These are phyloP conservation scores for Solanum boliviense DNA, from an alignment of 257 asterid species.

Conservation along the genomic window DNA sequence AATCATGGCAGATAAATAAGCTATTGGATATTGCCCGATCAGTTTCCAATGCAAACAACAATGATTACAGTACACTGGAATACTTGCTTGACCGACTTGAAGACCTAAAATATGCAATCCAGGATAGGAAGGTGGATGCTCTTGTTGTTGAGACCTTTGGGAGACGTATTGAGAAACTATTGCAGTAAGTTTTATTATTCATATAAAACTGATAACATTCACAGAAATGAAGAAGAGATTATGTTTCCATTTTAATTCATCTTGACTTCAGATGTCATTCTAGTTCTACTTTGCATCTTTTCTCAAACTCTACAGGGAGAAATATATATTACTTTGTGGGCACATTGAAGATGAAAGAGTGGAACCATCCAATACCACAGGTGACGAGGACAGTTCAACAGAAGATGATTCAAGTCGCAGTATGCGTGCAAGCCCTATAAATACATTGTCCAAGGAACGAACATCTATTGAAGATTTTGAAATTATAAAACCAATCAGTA, in stretches of 20 bases:
- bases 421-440: slow-evolving; percentile 87
- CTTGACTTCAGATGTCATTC: not conserved
- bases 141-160: slow-evolving; percentile 97
- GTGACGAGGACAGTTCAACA: slow-evolving; percentile 59
- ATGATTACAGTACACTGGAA: slow-evolving; percentile 68
- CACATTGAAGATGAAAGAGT: slow-evolving; percentile 81
- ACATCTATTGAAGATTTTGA: slow-evolving; percentile 97
- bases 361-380: slow-evolving; percentile 26
- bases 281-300: not conserved
- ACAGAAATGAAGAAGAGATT: not conserved
- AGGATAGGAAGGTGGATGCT: slow-evolving; percentile 95
- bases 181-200: slow-evolving; percentile 61
- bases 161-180: slow-evolving; percentile 84
- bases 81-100: slow-evolving; percentile 68
- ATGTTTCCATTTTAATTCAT: not conserved
- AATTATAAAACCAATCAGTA: slow-evolving; percentile 93
- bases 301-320: slow-evolving; percentile 61
- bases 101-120: slow-evolving; percentile 77
- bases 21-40: slow-evolving; percentile 71
- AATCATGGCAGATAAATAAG: slow-evolving; percentile 61
- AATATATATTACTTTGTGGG: slow-evolving; percentile 77
- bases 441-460: slow-evolving; percentile 72
- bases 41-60: slow-evolving; percentile 55
- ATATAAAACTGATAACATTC: not conserved
- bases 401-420: slow-evolving; percentile 86